phyloP scores from a whole-genome alignment of 1,139 yeast genomes.

The Nakaseomyces delphensis region DNA sequence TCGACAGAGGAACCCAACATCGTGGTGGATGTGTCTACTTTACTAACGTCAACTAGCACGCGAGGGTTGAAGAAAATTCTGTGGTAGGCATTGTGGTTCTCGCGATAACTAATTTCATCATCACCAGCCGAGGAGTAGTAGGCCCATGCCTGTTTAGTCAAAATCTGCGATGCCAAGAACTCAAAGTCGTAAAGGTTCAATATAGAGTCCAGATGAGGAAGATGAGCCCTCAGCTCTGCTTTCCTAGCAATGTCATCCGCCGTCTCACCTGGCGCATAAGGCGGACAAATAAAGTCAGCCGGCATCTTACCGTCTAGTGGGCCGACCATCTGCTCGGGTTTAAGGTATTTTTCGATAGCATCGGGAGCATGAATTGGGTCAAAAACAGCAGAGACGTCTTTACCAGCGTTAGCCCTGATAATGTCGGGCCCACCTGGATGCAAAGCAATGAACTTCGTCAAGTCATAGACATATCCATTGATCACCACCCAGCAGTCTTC shows the following conservation, averaged over 20 bases:
- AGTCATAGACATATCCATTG: constrained; percentile 74
- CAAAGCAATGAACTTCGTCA: constrained; percentile 63
- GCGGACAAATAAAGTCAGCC: constrained; percentile 21
- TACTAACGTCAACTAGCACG: constrained; percentile 53
- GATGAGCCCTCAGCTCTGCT: constrained; percentile 37
- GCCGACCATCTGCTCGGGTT: constrained; percentile 41
- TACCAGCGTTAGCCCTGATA: constrained; percentile 73
- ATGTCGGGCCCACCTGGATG: constrained; percentile 89
- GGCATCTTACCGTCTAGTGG: constrained; percentile 31
- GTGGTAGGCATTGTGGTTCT: constrained; percentile 82
- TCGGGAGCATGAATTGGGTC: constrained; percentile 83
- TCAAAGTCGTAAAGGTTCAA: constrained; percentile 46
- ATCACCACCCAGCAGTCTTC: constrained; percentile 87
- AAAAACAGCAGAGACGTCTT: constrained; percentile 82
- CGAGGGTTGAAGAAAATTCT: constrained; percentile 79
- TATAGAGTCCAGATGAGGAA: constrained; percentile 32
- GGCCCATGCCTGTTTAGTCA: constrained; percentile 80
- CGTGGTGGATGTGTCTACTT: constrained; percentile 46
- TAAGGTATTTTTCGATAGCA: constrained; percentile 50
- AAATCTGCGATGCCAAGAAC: constrained; percentile 65
- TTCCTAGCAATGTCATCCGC: constrained; percentile 53
- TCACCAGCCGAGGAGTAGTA: constrained; percentile 89
- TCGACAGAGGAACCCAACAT: constrained; percentile 43
- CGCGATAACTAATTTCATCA: constrained; percentile 83
- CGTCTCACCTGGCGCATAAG: constrained; percentile 32